phyloP scores from a whole-genome alignment of 257 asterid species.

The Thymus mandschuricus region DNA sequence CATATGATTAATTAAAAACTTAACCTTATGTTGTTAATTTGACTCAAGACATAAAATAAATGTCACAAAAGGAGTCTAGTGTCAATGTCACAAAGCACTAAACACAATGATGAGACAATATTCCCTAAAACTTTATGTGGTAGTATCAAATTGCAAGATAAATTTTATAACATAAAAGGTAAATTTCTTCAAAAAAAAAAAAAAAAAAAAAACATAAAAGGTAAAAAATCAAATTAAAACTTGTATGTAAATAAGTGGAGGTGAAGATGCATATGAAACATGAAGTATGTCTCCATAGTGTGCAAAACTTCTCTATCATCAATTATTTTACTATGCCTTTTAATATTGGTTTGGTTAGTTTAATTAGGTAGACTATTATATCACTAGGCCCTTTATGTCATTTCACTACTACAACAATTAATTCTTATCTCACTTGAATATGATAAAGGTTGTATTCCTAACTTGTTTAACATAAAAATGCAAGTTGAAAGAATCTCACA shows the following conservation, averaged over 20 bases:
- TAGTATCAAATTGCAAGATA: constrained; percentile 24
- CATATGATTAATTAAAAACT: background rate
- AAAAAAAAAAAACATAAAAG: constrained; percentile 9
- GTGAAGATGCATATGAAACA: constrained; percentile 14
- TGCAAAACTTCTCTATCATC: constrained; percentile 33
- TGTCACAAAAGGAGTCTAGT: constrained; percentile 27
- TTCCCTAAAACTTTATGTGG: constrained; percentile 32
- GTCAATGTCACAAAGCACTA: constrained; percentile 41
- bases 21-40: constrained; percentile 19
- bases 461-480: background rate
- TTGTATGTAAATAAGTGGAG: constrained; percentile 25
- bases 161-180: constrained; percentile 21
- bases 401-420: background rate
- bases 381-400: constrained; percentile 33
- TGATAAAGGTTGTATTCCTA: constrained; percentile 4
- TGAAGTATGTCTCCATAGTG: constrained; percentile 20
- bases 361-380: constrained; percentile 30
- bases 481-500: background rate
- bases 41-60: constrained; percentile 31
- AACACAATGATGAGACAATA: constrained; percentile 33
- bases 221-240: constrained; percentile 25
- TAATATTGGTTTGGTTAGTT: constrained; percentile 7
- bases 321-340: constrained; percentile 26
- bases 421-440: constrained; percentile 17
- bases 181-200: no score